These are phyloP conservation scores for Aspergillus luchuensis DNA, from an alignment of 2,329 filamentous ascomycete species.

Conservation along the genomic window DNA sequence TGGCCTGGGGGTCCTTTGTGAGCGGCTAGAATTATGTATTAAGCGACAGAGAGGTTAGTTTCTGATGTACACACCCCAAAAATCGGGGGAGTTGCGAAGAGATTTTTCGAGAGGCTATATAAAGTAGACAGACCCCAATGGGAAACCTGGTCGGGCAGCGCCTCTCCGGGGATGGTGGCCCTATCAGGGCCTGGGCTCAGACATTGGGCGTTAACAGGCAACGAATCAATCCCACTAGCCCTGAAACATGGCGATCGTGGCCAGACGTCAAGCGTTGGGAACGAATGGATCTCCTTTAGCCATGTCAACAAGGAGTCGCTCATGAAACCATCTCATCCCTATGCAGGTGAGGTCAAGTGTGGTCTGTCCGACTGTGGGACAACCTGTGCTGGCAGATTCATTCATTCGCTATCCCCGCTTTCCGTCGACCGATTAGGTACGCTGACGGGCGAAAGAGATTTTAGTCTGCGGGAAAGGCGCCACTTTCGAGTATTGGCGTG, in stretches of 20 bases:
- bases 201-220: conserved; percentile 27
- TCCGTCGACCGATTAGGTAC: not conserved
- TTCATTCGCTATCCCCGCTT: conserved; percentile 4
- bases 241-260: conserved; percentile 20
- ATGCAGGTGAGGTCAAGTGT: conserved; percentile 8
- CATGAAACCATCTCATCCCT: conserved; percentile 14
- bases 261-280: conserved; percentile 18
- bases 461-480: conserved; percentile 11
- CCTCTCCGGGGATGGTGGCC: conserved; percentile 19
- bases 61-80: conserved; percentile 16
- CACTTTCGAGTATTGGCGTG: conserved; percentile 2
- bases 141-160: conserved; percentile 26
- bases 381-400: not conserved
- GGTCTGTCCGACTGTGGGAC: not conserved
- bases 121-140: conserved; percentile 21
- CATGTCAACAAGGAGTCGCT: conserved; percentile 17
- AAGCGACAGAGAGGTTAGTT: conserved; percentile 17
- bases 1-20: not conserved
- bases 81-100: conserved; percentile 2
- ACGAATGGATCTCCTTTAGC: conserved; percentile 16
- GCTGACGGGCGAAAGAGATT: not conserved
- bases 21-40: conserved; percentile 17
- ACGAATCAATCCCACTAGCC: conserved; percentile 23
- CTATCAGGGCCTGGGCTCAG: conserved; percentile 24
- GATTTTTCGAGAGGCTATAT: conserved; percentile 16